Evolutionary conservation across 441 rosid genomes (phyloP).

Genomic region (Populus trichocarpa): DNA sequence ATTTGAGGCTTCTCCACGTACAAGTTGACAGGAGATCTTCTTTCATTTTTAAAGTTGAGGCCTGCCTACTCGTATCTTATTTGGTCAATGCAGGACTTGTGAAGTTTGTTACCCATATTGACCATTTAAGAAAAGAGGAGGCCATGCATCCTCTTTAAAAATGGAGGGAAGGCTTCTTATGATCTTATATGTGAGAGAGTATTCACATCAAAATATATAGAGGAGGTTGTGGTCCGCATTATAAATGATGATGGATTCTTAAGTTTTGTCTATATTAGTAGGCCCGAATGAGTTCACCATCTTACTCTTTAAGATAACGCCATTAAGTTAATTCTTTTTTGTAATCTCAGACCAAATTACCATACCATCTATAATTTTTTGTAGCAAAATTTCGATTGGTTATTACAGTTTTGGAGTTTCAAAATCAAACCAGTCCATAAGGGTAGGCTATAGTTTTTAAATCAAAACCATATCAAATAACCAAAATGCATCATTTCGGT

Average conservation of each 20-base stretch:
- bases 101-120: not conserved
- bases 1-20: not conserved
- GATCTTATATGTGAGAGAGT: not conserved
- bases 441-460: not conserved
- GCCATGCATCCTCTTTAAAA: not conserved
- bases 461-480: not conserved
- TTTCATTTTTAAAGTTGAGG: not conserved
- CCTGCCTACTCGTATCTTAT: not conserved
- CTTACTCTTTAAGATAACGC: not conserved
- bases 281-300: not conserved
- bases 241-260: not conserved
- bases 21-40: not conserved
- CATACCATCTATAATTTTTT: not conserved
- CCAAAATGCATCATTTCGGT: not conserved
- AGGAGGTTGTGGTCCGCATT: not conserved
- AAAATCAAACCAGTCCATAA: not conserved
- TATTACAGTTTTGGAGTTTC: not conserved
- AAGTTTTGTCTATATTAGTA: not conserved
- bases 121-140: not conserved
- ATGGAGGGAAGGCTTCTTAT: not conserved
- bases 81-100: not conserved
- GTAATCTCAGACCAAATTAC: not conserved
- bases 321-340: not conserved
- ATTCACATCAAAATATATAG: not conserved
- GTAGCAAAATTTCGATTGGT: not conserved